Conservation (phyloP, 192 early-diverging fungal genomes). For the Dissophora globulifera region DNA sequence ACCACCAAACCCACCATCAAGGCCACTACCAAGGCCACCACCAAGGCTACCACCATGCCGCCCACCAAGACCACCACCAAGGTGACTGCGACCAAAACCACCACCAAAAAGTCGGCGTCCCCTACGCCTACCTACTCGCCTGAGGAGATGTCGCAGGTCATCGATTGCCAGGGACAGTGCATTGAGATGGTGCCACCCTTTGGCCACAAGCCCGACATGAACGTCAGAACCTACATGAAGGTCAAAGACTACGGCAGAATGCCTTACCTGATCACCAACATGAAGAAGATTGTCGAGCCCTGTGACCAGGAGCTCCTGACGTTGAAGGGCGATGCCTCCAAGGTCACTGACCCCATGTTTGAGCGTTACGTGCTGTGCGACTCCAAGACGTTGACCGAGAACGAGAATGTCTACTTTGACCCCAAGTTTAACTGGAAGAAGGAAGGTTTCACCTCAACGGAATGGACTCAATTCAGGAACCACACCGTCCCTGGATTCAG, state of each 20-base stretch:
- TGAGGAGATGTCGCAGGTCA: conserved; percentile 28
- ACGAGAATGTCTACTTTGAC: conserved; percentile 29
- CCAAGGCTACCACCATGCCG: too few relatives aligned
- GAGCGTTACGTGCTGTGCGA: conserved; percentile 42
- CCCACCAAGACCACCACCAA: too few relatives aligned
- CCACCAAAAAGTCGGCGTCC: too few relatives aligned
- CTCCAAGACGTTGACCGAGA: conserved; percentile 40
- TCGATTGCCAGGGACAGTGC: conserved; percentile 49
- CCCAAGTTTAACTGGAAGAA: conserved; percentile 41
- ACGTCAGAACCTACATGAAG: conserved; percentile 16
- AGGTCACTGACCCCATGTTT: conserved; percentile 26
- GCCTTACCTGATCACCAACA: conserved; percentile 34
- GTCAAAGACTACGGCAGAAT: conserved; percentile 28
- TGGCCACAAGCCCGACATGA: conserved; percentile 13
- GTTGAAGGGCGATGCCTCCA: conserved; percentile 33
- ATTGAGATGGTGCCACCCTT: conserved; percentile 18
- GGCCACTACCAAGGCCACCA: too few relatives aligned
- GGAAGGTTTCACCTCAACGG: conserved; percentile 26
- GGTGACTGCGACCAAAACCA: too few relatives aligned
- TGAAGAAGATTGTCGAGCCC: conserved; percentile 26
- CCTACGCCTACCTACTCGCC: conserved; percentile 1
- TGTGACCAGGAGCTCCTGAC: conserved; percentile 9
- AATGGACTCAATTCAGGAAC: conserved; percentile 38
- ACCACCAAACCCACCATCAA: too few relatives aligned
- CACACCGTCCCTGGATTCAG: conserved; percentile 46